Percentiles rank a stretch among this genome's conserved stretches.
Conservation (phyloP, 192 early-diverging fungal species). For the Funneliformis geosporum region DNA sequence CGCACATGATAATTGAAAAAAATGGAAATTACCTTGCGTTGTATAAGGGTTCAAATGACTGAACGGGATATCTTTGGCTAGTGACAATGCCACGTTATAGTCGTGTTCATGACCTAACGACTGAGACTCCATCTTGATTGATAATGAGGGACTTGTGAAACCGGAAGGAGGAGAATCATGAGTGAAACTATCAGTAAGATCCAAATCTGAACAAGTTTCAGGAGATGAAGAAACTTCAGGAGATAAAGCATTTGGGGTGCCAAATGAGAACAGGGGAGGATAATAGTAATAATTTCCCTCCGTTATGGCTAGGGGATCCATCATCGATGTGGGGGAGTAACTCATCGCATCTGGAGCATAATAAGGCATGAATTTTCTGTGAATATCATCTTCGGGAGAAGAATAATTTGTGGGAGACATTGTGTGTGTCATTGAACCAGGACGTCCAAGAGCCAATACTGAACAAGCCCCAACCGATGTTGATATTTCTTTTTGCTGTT, state of each 20-base stretch:
- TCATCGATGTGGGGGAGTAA: slow-evolving; percentile 11
- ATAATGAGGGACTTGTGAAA: slow-evolving; percentile 15
- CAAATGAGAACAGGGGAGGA: neutral
- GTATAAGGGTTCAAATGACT: slow-evolving; percentile 12
- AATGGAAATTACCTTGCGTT: neutral
- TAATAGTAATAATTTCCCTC: slow-evolving; percentile 24
- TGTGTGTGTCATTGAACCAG: slow-evolving; percentile 4
- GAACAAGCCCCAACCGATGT: slow-evolving; percentile 14
- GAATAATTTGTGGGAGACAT: slow-evolving; percentile 8
- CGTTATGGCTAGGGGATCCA: slow-evolving; percentile 7
- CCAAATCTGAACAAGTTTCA: slow-evolving; percentile 12
- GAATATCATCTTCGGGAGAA: neutral
- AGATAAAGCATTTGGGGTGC: neutral
- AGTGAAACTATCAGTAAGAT: slow-evolving; percentile 19
- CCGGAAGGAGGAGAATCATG: neutral
- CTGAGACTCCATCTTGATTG: slow-evolving; percentile 22
- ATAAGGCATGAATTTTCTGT: slow-evolving; percentile 14
- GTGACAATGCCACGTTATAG: slow-evolving; percentile 23
- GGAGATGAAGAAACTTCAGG: slow-evolving; percentile 6
- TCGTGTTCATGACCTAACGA: slow-evolving; percentile 12
- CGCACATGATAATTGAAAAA: neutral
- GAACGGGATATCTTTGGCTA: slow-evolving; percentile 28
- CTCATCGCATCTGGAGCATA: neutral
- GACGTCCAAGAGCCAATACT: slow-evolving; percentile 18
- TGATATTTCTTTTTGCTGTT: slow-evolving; percentile 20